Conservation (phyloP, 805 yeast genomes). For the Hanseniaspora thailandica region DNA sequence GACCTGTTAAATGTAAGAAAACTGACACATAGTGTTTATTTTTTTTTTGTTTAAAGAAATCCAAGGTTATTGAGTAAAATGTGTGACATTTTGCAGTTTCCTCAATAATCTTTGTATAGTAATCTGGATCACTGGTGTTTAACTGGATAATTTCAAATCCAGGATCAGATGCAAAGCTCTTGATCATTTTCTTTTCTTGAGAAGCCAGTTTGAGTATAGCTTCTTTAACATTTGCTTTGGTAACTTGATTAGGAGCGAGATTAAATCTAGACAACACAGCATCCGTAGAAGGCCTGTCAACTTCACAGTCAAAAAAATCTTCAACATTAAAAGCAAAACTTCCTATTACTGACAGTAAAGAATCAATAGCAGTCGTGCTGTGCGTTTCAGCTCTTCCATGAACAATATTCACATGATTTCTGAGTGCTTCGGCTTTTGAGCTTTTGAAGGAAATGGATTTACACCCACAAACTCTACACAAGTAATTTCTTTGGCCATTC, state of each 20-base stretch:
- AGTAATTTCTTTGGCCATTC: too few species aligned
- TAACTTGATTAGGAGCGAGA: too few species aligned
- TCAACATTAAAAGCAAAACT: background rate
- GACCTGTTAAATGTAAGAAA: background rate
- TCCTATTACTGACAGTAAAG: background rate
- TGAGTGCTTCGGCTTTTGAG: background rate
- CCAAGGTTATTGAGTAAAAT: background rate
- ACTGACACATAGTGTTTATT: background rate
- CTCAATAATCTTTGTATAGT: background rate
- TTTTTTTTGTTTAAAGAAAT: background rate
- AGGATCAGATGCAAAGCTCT: too few species aligned
- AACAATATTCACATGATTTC: background rate
- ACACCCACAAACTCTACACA: too few species aligned
- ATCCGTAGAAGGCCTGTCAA: background rate
- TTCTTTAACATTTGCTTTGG: background rate
- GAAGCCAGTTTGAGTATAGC: background rate
- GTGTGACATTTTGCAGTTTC: background rate
- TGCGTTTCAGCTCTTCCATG: background rate
- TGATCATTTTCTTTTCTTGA: background rate
- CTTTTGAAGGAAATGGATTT: too few species aligned
- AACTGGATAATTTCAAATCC: background rate
- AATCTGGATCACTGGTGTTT: background rate
- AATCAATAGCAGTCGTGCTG: background rate
- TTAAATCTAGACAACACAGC: too few species aligned
- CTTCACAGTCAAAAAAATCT: background rate